These are phyloP conservation scores for Chalaropsis thielavioides DNA, from an alignment of 2,329 filamentous ascomycete species.

Conservation along the genomic window DNA sequence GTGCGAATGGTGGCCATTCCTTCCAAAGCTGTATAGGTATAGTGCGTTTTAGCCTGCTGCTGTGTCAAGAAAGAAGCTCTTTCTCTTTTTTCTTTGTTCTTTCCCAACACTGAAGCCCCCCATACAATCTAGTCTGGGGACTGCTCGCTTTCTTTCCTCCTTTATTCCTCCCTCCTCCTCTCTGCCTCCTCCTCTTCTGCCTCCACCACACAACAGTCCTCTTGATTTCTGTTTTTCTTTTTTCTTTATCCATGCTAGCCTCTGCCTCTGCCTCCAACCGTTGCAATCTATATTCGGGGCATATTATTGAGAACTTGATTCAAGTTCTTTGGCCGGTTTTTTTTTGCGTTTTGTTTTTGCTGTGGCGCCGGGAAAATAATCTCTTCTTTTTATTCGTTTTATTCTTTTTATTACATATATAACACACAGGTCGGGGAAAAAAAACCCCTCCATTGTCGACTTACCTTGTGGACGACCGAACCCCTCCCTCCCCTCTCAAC, in stretches of 20 bases:
- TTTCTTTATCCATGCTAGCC: background rate
- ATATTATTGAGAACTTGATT: no score
- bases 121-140: background rate
- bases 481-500: background rate
- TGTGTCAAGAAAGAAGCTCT: background rate
- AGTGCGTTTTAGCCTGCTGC: background rate
- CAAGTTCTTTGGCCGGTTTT: background rate
- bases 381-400: no score
- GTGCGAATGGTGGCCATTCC: background rate
- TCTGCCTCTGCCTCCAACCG: no score
- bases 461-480: background rate
- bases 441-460: conserved; percentile 1
- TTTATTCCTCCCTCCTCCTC: background rate
- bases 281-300: no score
- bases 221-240: background rate
- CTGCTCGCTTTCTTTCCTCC: background rate
- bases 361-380: background rate
- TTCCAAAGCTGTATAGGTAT: background rate
- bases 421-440: background rate
- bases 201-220: background rate
- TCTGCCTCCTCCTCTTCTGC: background rate
- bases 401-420: background rate
- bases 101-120: background rate
- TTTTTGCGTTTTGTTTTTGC: background rate
- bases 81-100: background rate